Conservation (phyloP, 208 protist genomes). For the Acanthamoeba sp. region DNA sequence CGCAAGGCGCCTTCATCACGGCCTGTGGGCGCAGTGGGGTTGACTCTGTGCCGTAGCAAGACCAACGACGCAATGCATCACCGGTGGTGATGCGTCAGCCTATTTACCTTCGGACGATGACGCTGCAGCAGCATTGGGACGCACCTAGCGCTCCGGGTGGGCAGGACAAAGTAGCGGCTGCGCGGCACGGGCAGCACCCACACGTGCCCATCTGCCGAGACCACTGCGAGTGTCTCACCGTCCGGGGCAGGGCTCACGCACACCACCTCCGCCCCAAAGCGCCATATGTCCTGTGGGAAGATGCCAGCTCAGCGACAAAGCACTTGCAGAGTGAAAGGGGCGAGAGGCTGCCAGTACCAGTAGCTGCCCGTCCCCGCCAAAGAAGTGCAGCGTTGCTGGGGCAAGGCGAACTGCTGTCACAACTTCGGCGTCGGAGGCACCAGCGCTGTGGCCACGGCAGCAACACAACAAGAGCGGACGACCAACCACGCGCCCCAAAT, state of each 20-base stretch:
- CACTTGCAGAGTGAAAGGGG: neutral
- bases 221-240: neutral
- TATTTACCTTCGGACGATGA: too few relatives aligned
- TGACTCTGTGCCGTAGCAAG: neutral
- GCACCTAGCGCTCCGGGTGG: neutral
- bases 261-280: neutral
- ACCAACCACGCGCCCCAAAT: neutral
- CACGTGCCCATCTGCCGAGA: neutral
- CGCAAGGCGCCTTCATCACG: neutral
- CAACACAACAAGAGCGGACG: neutral
- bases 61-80: too few relatives aligned
- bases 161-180: neutral
- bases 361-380: neutral
- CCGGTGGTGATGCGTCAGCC: neutral
- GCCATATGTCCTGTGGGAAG: neutral
- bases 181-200: neutral
- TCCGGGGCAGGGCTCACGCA: neutral
- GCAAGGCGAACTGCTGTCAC: neutral
- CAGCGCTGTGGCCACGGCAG: neutral
- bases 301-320: neutral
- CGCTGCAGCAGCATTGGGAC: too few relatives aligned
- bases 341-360: neutral
- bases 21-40: neutral
- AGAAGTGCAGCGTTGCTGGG: slow-evolving; percentile 21
- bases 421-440: neutral